Conservation (phyloP, 129 eudicot genomes). For the Dittrichia graveolens region DNA sequence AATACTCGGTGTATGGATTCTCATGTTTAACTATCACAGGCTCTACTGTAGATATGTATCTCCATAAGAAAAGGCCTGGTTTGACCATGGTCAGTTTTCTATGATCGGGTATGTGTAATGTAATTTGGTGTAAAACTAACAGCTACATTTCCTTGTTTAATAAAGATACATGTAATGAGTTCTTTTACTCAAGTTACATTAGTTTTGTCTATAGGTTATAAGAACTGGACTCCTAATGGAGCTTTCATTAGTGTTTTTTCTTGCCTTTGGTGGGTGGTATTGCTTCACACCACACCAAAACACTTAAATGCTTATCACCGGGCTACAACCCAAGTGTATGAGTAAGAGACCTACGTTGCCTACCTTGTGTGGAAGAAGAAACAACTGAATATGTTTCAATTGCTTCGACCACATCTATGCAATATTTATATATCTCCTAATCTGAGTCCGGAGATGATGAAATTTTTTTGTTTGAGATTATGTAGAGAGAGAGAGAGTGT, state of each 20-base stretch:
- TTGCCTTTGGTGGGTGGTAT: neutral
- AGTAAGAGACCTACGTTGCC: too few species aligned
- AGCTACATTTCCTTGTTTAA: slow-evolving; percentile 9
- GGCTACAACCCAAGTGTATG: too few species aligned
- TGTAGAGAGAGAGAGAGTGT: too few species aligned
- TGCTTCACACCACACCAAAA: too few species aligned
- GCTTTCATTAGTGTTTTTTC: slow-evolving; percentile 6
- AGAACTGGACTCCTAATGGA: neutral
- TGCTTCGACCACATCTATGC: too few species aligned
- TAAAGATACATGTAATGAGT: slow-evolving; percentile 26
- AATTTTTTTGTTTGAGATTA: too few species aligned
- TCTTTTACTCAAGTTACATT: slow-evolving; percentile 5
- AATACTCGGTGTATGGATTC: slow-evolving; percentile 17
- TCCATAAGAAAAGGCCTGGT: slow-evolving; percentile 36
- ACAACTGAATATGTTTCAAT: too few species aligned
- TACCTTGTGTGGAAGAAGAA: too few species aligned
- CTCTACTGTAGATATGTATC: slow-evolving; percentile 41
- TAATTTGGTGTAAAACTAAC: slow-evolving; percentile 20
- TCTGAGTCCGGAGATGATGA: too few species aligned
- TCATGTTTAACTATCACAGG: slow-evolving; percentile 23
- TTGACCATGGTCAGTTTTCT: slow-evolving; percentile 33
- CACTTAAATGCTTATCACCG: too few species aligned
- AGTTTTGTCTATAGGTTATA: neutral
- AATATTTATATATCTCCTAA: too few species aligned
- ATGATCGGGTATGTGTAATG: slow-evolving; percentile 36